Base-by-base conservation (phyloP, 2,329 filamentous ascomycete species). In the Penicillium concentricum region DNA sequence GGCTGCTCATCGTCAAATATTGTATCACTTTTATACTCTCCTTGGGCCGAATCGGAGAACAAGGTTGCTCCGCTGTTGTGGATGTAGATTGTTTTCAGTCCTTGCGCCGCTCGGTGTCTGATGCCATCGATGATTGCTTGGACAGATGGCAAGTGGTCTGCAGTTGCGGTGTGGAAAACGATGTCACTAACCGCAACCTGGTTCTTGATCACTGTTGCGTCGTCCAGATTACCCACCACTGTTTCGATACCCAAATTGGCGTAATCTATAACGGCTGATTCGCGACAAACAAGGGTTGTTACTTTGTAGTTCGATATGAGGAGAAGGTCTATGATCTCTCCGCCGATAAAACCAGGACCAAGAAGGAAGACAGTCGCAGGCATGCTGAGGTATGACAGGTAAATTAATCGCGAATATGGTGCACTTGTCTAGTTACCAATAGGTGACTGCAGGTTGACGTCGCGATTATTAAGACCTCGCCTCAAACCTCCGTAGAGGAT, bases 161-260 rank as follows among this genome's bases (percentile, higher is more conserved):
- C 78, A 4, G 78, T 80, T 13, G 80, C 80, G 8, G 76, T 80
- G 65, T 82, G 79, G 52, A 82, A 69, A 37, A 78, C 68, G 9
- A 80, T 75, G 49, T 82, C 79, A 58, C 71, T 78, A 16, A 76
- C 59, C 2, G 69, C 62, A 15, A 68, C 70, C 58, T 81, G 76
- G 1, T 20, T n/a, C 12, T 13, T 51, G 26, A 55, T 55, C 15
- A 55, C n/a, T 20, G 32, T 39, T 38, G 32, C 34, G 9, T 55
- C 39, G 8, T 55, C 39, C 12, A 55, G 16, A 5, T 35, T 20
- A 8, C 53, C 46, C 30, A 58, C 32, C 16, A 51, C 51, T 2
- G 56, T 13, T n/a, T 46, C 35, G 8, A 58, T 28, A 46, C 78
- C 68, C 5, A 81, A 63, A 38, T 73, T 71, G n/a, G 77, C 78